These are phyloP conservation scores for Neurospora sp. DNA, from an alignment of 495 filamentous ascomycete species.

Conservation along the genomic window DNA sequence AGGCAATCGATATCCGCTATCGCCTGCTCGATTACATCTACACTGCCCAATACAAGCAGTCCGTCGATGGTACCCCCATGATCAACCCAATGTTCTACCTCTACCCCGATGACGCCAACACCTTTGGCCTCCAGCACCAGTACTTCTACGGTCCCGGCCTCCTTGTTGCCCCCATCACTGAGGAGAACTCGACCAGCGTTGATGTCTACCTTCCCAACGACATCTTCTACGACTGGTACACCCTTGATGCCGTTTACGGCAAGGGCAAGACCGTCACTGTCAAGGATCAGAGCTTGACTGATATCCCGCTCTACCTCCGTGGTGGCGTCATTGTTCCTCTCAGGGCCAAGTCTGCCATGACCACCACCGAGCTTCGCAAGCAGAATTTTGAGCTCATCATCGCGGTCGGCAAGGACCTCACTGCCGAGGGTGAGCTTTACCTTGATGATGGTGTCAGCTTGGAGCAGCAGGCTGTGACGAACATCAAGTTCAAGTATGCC, in stretches of 20 bases:
- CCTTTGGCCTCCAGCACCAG: slow-evolving; percentile 51
- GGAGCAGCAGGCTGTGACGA: slow-evolving; percentile 35
- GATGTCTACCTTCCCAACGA: slow-evolving; percentile 66
- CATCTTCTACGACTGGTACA: slow-evolving; percentile 72
- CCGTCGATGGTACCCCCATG: slow-evolving; percentile 56
- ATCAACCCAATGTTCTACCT: slow-evolving; percentile 61
- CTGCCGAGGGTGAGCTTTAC: slow-evolving; percentile 38
- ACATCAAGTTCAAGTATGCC: slow-evolving; percentile 45
- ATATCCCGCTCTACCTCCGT: slow-evolving; percentile 64
- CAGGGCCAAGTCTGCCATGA: slow-evolving; percentile 52
- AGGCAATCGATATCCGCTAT: slow-evolving; percentile 68
- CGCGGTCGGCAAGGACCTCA: slow-evolving; percentile 43
- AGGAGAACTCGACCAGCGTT: slow-evolving; percentile 52
- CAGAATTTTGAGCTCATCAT: slow-evolving; percentile 62
- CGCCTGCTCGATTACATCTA: slow-evolving; percentile 74
- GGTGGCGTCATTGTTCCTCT: slow-evolving; percentile 62
- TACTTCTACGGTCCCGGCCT: slow-evolving; percentile 66
- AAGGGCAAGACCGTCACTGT: slow-evolving; percentile 43
- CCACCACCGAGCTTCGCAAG: slow-evolving; percentile 57
- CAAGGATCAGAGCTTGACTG: slow-evolving; percentile 44
- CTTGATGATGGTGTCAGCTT: slow-evolving; percentile 53
- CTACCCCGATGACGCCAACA: slow-evolving; percentile 58
- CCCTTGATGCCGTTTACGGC: slow-evolving; percentile 47
- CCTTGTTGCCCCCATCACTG: slow-evolving; percentile 64
- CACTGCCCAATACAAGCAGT: slow-evolving; percentile 59